These are phyloP conservation scores for Rauvolfia tetraphylla DNA, from an alignment of 257 asterid genomes.

Conservation along the genomic window DNA sequence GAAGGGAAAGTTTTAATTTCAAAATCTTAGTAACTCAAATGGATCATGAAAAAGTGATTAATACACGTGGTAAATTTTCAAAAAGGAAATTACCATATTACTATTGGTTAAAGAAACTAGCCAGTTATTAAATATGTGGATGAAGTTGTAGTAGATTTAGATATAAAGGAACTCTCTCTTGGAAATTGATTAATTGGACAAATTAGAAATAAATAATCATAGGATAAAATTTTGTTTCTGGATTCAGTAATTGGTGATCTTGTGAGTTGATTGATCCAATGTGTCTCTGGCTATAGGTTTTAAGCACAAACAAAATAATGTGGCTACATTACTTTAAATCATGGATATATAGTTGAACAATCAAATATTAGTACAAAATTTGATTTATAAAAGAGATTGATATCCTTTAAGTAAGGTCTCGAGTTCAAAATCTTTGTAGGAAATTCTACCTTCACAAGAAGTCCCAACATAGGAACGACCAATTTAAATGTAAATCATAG, in stretches of 20 bases:
- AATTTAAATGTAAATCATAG: too few species aligned
- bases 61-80: conserved; percentile 2
- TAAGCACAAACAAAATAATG: too few species aligned
- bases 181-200: not conserved
- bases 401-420: too few species aligned
- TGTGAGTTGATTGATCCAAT: not conserved
- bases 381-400: too few species aligned
- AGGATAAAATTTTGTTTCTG: not conserved
- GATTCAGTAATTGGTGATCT: not conserved
- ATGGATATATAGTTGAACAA: not conserved
- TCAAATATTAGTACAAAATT: too few species aligned
- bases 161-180: not conserved
- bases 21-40: not conserved
- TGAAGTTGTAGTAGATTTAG: not conserved
- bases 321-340: too few species aligned
- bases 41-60: not conserved
- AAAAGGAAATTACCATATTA: not conserved
- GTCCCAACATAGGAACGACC: too few species aligned
- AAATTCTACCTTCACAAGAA: too few species aligned
- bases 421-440: too few species aligned
- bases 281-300: not conserved
- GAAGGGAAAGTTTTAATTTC: not conserved
- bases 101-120: not conserved
- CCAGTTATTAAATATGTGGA: not conserved
- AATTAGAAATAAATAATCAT: not conserved